Base-by-base conservation (phyloP, 768 basidiomycete species). In the Termitomyces sp. region DNA sequence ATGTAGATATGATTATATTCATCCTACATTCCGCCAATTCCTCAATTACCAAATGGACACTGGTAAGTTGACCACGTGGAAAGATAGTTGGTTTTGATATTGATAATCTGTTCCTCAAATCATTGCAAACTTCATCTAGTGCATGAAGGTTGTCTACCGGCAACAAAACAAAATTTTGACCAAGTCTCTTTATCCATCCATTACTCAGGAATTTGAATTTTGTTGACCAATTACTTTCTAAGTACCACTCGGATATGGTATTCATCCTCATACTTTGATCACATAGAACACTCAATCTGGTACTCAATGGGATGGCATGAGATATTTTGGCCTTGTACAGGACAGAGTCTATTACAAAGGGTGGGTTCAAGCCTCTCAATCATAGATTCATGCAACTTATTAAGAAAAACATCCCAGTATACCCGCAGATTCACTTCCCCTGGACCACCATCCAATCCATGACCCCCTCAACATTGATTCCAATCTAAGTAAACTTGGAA, bases 231-330 rank as follows among this genome's bases (percentile, higher is more conserved):
- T 41, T 74, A 84, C 60, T 81, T 84, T 22, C 81, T 83, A 55
- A 65, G 45, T 38, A 47, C 13, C 31, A 18, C n/a, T 29, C 10
- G n/a, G n/a, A 7, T n/a, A 6, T 38, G 25, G 10, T n/a, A 22
- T 41, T 22, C 25, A 20, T 43, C 33, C n/a, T 56, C 10, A 12
- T 13, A n/a, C 9, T n/a, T 41, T 15, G n/a, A 32, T 12, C 7
- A 16, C 23, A n/a, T 15, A 86, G 85, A 86, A 88, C 56, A 85
- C 85, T 0, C 86, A 87, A 70, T 85, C 84, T 0, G 84, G 85
- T 5, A 76, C 83, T 4, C 86, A 88, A 60, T 86, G 85, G 85
- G 86, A 87, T 59, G 84, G 85, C 6, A 56, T 86, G 65, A 75
- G 77, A 54, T 84, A 87, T 58, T 82, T 76, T 58, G 82, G 82